Conservation (phyloP, 2,329 filamentous ascomycete genomes). For the Amauroascus niger region DNA sequence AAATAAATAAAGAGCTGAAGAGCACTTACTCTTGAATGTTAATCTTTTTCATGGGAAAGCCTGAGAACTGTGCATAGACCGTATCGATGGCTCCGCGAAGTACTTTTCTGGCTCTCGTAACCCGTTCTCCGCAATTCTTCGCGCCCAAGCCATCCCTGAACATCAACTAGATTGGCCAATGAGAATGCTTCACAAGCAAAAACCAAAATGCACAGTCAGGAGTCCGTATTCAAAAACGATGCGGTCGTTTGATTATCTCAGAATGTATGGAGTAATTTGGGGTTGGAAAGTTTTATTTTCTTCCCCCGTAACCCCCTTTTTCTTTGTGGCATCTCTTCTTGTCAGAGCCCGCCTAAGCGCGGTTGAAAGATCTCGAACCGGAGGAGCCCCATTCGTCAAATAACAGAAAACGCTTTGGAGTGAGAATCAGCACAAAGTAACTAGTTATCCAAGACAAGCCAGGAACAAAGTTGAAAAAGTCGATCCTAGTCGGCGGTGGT, state of each 20-base stretch:
- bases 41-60: background rate
- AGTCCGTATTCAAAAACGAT: background rate
- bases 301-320: no score
- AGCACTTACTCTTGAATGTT: background rate
- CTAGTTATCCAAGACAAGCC: background rate
- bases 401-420: no score
- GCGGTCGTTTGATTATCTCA: background rate
- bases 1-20: conserved; percentile 5
- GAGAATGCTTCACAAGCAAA: background rate
- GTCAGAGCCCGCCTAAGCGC: no score
- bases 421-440: no score
- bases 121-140: conserved; percentile 1
- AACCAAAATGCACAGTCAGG: background rate
- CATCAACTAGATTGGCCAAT: background rate
- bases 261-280: no score
- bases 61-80: background rate
- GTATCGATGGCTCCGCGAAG: no score
- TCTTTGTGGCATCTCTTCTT: no score
- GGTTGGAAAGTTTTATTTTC: no score
- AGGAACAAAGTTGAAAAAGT: background rate
- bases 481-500: background rate
- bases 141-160: background rate
- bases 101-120: no score
- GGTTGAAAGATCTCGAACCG: no score
- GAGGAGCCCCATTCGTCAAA: no score